Evolutionary conservation across 1,284 basidiomycete genomes (phyloP), one percentile per base, ranked within the genome.

Genomic region (Meira miltonrushii): DNA sequence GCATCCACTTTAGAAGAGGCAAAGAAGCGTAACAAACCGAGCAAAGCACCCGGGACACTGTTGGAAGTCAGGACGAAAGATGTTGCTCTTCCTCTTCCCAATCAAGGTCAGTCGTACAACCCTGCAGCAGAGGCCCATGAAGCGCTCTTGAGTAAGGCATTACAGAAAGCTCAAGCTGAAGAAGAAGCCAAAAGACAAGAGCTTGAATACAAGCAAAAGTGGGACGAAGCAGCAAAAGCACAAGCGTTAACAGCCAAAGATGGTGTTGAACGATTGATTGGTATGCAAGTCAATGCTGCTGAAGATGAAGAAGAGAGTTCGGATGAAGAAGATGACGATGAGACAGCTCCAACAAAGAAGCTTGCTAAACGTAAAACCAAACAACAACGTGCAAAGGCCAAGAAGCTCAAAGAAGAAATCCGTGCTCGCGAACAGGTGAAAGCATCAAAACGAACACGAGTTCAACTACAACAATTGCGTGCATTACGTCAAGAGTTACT

Each of bases 61-160:
- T 17, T 17, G 43, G 23, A 44, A 25, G 23, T 17, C 8, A 3
- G 43, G 43, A 17, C 23, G 43, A 17, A 17, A 44, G 43, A 44
- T 25, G 43, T 57, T 15, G 28, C 54, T 28, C 51, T 39, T n/a
- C 28, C 50, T 5, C 51, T 44, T n/a, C 58, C 58, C 11, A 12
- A 60, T 21, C 37, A 38, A 8, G 58, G 55, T 19, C 58, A 60
- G 25, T 60, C 58, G 1, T 60, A 60, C 58, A 60, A 60, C 37
- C 58, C 58, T 17, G n/a, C 58, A 3, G 43, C 39, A 11, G 54
- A 46, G 21, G 33, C 55, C 1, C 58, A 60, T 28, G 58, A 57
- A 9, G 55, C 39, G 8, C 53, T 60, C 6, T 38, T 60, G n/a
- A 38, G 39, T 38, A 12, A 23, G 5, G 58, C 54, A 10, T 25